Conservation (phyloP, 176 grass and related monocot species). For the Lolium perenne region DNA sequence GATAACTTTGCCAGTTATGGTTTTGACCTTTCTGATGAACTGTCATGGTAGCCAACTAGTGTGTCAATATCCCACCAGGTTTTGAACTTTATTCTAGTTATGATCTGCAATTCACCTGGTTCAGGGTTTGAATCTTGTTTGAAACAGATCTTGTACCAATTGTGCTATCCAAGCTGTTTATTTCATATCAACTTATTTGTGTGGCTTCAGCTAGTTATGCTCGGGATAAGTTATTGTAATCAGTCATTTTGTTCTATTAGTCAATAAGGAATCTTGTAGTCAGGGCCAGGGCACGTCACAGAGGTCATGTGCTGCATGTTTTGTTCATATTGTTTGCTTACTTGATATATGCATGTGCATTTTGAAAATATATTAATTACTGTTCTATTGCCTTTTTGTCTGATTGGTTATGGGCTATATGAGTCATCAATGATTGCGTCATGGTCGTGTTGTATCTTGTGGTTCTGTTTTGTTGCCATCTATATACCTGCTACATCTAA, state of each 20-base stretch:
- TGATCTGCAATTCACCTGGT: neutral
- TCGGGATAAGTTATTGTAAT: neutral
- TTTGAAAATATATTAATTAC: conserved; percentile 26
- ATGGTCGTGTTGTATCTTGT: neutral
- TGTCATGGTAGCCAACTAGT: neutral
- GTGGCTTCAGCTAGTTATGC: conserved; percentile 1
- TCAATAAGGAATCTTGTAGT: neutral
- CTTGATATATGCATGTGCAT: conserved; percentile 14
- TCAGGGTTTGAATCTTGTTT: conserved; percentile 18
- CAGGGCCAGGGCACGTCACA: neutral
- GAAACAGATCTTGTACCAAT: neutral
- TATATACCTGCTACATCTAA: conserved; percentile 15
- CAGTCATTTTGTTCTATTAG: conserved; percentile 3
- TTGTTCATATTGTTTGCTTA: conserved; percentile 1
- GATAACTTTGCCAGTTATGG: neutral
- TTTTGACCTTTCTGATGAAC: neutral
- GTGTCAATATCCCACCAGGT: neutral
- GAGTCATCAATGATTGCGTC: conserved; percentile 21
- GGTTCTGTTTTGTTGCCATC: conserved; percentile 10
- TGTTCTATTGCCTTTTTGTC: conserved; percentile 18
- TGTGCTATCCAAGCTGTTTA: neutral
- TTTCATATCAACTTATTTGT: neutral
- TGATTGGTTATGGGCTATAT: conserved; percentile 35
- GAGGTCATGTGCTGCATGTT: neutral
- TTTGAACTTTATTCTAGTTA: conserved; percentile 14